Base-by-base conservation (phyloP, 2,329 filamentous ascomycete species). In the Coniochaeta hoffmannii region DNA sequence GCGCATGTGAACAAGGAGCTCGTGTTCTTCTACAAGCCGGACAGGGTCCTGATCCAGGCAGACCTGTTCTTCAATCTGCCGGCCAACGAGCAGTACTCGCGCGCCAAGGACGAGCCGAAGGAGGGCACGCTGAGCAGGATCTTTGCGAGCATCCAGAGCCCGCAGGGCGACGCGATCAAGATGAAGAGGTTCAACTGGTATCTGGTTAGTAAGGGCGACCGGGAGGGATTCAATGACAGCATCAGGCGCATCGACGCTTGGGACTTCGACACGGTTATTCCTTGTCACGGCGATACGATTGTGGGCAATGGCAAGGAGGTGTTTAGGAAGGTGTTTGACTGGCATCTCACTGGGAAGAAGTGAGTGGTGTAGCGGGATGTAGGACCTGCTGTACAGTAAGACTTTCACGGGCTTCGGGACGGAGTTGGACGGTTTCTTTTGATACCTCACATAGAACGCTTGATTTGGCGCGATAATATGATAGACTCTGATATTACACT, bases 21-120 rank as follows among this genome's bases (percentile, higher is more conserved):
- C 30, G 90, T 94, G 26, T 90, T 97, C 72, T 75, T 86, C 66
- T 91, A 96, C 77, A 87, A 85, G 68, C 90, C 89, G 0, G 86
- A 89, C 12, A 76, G 77, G 56, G 88, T 90, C 0, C 73, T 99
- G 46, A 92, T 99, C 66, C 76, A 96, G 73, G 94, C 91, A 6
- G 94, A 99, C 70, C 72, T 97, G 41, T 68, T 97, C 61, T 97
- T 97, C 79, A 97, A 97, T 69, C 73, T 96, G 32, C 94, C 94
- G 0, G 83, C 90, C 0, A 83, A 75, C 0, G 94, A 99, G 74
- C 94, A 97, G 73, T 97, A 90, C 72, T 81, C 82, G 0, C 77
- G 75, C 9, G 76, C 81, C 3, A 73, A 76, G 31, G 74, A 82
- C 4, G 72, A 76, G n/a, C 65, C 63, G 57, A 59, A 67, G 28